Base-by-base conservation (phyloP, 2,329 filamentous ascomycete species). In the Fusarium brachygibbosum region DNA sequence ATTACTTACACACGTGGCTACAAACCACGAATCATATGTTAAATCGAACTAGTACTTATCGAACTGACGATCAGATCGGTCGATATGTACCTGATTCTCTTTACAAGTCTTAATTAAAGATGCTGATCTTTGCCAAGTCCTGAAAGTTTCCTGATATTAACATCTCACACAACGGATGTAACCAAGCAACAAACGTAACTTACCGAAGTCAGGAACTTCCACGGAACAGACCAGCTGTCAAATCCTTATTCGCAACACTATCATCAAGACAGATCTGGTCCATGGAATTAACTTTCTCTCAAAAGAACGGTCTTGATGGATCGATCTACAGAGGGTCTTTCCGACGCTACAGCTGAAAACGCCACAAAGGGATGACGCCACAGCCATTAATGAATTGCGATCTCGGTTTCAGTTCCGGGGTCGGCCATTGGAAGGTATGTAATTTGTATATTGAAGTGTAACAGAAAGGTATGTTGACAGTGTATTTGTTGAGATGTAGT, bases 141-240 rank as follows among this genome's bases (percentile, higher is more conserved):
- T 23, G 25, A 44, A 44, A 38, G 9, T 28, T 34, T 28, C 31
- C 7, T 13, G 34, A 29, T 8, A 12, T 45, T 45, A 25, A 16
- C 46, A 28, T 28, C 11, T 50, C 21, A 16, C 13, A 19, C 23
- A n/a, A n/a, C 19, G 19, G 28, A 38, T 50, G 32, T 50, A 19
- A 38, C 32, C 32, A n/a, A n/a, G n/a, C n/a, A n/a, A n/a, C n/a
- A n/a, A 37, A 16, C n/a, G 48, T n/a, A 50, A 38, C 48, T 38
- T 19, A 12, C 32, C 32, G 23, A 11, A 12, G 5, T 14, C 34
- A 50, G 8, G 6, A 38, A 38, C 11, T 23, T 48, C 21, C 41
- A n/a, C 21, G 8, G 38, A 16, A 5, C 13, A 5, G 38, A 11
- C 17, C 13, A 38, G 32, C 48, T 38, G 23, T 38, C 32, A 50